Conservation (phyloP, 805 yeast species). For the Schizosaccharomyces octosporus region DNA sequence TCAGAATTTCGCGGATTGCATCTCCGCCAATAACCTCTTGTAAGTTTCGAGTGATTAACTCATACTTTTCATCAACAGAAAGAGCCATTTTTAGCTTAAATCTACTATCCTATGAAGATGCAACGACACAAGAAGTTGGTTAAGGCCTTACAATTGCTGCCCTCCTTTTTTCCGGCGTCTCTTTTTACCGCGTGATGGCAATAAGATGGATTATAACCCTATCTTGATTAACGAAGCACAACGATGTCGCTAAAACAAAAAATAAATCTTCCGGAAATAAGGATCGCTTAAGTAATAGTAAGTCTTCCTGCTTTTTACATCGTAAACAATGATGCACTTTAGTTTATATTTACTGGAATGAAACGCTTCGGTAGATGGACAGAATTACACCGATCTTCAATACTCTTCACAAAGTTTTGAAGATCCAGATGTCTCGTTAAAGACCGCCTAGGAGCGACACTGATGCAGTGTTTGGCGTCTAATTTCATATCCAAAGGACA, state of each 20-base stretch:
- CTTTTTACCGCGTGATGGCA: too few relatives aligned
- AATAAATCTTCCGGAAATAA: too few relatives aligned
- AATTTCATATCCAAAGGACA: slow-evolving; percentile 92
- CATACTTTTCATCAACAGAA: slow-evolving; percentile 1
- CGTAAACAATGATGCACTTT: too few relatives aligned
- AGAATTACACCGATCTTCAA: slow-evolving; percentile 58
- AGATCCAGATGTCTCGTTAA: slow-evolving; percentile 82
- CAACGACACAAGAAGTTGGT: not conserved
- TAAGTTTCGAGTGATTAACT: slow-evolving; percentile 1
- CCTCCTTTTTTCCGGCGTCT: too few relatives aligned
- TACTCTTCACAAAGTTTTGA: slow-evolving; percentile 61
- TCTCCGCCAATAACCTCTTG: slow-evolving; percentile 63
- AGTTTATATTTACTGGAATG: slow-evolving; percentile 37
- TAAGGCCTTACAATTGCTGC: not conserved
- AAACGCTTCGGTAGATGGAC: slow-evolving; percentile 56
- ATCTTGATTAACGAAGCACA: too few relatives aligned
- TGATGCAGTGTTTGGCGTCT: slow-evolving; percentile 87
- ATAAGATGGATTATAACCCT: too few relatives aligned
- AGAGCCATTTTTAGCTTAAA: not conserved
- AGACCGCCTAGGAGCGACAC: slow-evolving; percentile 77
- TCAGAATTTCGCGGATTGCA: slow-evolving; percentile 60
- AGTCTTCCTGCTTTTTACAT: too few relatives aligned
- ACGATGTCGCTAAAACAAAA: too few relatives aligned
- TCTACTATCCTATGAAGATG: not conserved
- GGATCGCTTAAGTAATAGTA: too few relatives aligned